Evolutionary conservation across 2,329 filamentous ascomycete genomes (phyloP).

Genomic region (Atkinsonella hypoxylon): DNA sequence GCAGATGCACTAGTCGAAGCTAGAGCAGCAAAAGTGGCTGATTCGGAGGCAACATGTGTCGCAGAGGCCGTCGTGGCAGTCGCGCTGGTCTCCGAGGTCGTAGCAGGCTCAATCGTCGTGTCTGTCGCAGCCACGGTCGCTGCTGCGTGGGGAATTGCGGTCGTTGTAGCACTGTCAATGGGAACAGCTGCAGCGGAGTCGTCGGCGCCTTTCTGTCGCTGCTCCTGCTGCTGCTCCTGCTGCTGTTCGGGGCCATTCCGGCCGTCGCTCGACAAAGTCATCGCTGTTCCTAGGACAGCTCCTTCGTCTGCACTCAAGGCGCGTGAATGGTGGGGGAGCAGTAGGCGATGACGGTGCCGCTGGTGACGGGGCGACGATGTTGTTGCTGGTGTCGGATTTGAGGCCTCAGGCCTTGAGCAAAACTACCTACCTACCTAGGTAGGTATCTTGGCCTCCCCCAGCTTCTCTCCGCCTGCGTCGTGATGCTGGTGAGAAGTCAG

Average conservation of each 20-base stretch:
- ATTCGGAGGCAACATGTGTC: background rate
- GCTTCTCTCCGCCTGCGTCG: background rate
- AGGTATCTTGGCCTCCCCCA: no score
- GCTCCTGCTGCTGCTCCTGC: background rate
- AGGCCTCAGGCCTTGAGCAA: slow-evolving; percentile 11
- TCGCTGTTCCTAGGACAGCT: slow-evolving; percentile 45
- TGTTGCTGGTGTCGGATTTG: slow-evolving; percentile 1
- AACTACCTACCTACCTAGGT: no score
- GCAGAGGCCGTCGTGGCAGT: background rate
- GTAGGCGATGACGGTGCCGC: slow-evolving; percentile 3
- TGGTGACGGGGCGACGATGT: slow-evolving; percentile 1
- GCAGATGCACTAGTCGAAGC: background rate
- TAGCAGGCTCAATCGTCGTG: background rate
- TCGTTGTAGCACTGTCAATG: slow-evolving; percentile 5
- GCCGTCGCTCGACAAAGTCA: slow-evolving; percentile 46
- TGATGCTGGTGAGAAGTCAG: slow-evolving; percentile 9
- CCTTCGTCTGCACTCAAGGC: slow-evolving; percentile 32
- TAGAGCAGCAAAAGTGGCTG: background rate
- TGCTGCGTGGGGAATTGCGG: slow-evolving; percentile 6
- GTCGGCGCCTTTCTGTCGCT: background rate
- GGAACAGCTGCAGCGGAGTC: slow-evolving; percentile 1
- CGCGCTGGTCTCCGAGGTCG: background rate
- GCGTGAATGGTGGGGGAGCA: slow-evolving; percentile 1
- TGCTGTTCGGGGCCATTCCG: slow-evolving; percentile 14
- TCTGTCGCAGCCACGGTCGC: slow-evolving; percentile 1